Base-by-base conservation (phyloP, 768 basidiomycete genomes). In the Suillus sp. region DNA sequence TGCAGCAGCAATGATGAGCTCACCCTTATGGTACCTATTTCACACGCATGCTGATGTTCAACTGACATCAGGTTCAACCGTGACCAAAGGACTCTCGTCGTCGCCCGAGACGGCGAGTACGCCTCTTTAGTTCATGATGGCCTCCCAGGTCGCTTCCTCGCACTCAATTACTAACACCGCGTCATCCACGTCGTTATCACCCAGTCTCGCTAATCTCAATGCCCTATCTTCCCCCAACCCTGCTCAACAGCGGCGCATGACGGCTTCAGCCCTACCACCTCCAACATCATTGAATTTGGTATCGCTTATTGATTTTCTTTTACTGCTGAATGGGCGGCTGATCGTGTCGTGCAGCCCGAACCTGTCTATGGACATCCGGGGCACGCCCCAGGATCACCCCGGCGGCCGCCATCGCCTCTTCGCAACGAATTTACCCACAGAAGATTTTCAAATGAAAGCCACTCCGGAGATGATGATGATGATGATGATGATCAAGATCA, bases 321-420 rank as follows among this genome's bases (percentile, higher is more conserved):
- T 30, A 2, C 22, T 30, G 4, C 18, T 40, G 9, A 30, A 38
- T 57, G 20, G 35, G n/a, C 64, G 37, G 56, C 66, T 73, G 38
- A 72, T 32, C 61, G 60, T 50, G 38, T 64, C 22, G 34, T 59
- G 53, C 68, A 83, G 81, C 81, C 81, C 59, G 79, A 82, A 62
- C 80, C 81, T 4, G 80, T 82, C 50, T 77, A 74, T 58, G 78
- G 78, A 59, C 74, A 77, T 20, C 75, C 73, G 1, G 58, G 45
- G 47, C 62, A 63, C 27, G 18, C 38, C 10, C 67, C 74, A 54
- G 66, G 65, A 40, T 66, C 72, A 25, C 75, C 74, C 22, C 72
- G 71, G 63, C 79, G 90, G 40, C 86, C 90, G 8, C 86, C 86
- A 16, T 92, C 91, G 14, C 91, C 91, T 14, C 83, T 93, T 9